Conservation (phyloP, 176 grass and related monocot genomes). For the Microstegium vimineum region DNA sequence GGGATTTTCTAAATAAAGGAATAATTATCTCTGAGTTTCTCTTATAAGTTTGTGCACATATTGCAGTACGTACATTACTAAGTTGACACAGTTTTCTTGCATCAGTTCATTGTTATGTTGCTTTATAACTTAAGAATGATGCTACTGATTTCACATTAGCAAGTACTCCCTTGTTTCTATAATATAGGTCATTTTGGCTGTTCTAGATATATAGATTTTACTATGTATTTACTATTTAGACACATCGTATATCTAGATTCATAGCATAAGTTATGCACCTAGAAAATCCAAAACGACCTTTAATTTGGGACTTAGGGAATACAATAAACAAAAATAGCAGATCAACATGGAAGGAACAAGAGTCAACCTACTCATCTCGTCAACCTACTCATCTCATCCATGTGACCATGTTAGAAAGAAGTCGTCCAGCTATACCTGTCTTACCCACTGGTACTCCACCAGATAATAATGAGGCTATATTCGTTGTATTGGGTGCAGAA, state of each 20-base stretch:
- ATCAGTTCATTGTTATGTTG: neutral
- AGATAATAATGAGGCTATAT: neutral
- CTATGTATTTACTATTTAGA: too few species aligned
- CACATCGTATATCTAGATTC: too few species aligned
- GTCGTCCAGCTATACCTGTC: neutral
- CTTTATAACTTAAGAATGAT: neutral
- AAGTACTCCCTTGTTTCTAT: neutral
- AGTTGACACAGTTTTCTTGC: neutral
- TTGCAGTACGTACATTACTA: neutral
- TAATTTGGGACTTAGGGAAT: neutral
- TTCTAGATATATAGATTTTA: neutral
- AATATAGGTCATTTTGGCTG: neutral
- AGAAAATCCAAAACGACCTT: too few species aligned
- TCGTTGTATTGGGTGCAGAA: neutral
- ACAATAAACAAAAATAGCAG: neutral
- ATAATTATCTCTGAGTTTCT: neutral
- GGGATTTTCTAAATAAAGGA: neutral
- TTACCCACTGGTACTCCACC: neutral
- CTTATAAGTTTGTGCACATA: neutral
- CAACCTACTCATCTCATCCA: neutral
- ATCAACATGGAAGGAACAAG: neutral
- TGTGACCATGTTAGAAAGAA: too few species aligned
- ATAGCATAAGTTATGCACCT: too few species aligned
- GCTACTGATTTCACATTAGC: neutral
- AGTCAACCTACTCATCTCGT: neutral